Conservation (phyloP, 139 green algal genomes). For the Monoraphidium neglectum region DNA sequence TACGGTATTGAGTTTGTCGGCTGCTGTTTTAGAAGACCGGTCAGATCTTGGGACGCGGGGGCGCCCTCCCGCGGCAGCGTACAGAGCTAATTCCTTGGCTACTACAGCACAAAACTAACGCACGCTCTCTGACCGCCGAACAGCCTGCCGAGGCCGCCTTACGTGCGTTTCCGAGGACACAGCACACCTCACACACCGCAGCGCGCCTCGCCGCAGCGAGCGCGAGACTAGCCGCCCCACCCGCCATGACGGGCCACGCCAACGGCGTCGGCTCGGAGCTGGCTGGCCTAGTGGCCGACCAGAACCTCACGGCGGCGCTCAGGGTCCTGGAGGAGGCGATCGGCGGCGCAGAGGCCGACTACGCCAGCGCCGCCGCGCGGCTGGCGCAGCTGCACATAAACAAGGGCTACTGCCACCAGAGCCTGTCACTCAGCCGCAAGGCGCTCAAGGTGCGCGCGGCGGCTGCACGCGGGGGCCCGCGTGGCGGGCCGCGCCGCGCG, state of each 20-base stretch:
- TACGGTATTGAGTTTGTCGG: too few species aligned
- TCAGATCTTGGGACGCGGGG: too few species aligned
- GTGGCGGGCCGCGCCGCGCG: background rate
- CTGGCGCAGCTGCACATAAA: conserved; percentile 58
- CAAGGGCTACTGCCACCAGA: conserved; percentile 62
- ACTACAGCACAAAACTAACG: too few species aligned
- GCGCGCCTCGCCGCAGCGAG: background rate
- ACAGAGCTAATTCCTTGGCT: too few species aligned
- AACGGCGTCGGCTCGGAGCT: background rate
- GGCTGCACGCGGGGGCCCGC: background rate
- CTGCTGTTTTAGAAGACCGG: too few species aligned
- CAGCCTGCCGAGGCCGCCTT: too few species aligned
- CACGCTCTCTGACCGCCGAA: too few species aligned
- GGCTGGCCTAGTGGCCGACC: background rate
- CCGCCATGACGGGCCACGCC: background rate
- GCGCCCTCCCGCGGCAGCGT: too few species aligned
- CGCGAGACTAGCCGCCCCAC: background rate
- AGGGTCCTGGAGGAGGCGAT: conserved; percentile 37
- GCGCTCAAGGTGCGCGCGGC: conserved; percentile 68
- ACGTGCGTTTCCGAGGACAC: background rate
- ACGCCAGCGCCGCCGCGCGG: background rate
- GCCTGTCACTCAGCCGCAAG: conserved; percentile 69
- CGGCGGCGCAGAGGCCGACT: conserved; percentile 3
- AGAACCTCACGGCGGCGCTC: conserved; percentile 11
- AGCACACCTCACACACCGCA: background rate